These are phyloP conservation scores for Talaromyces piceae DNA, from an alignment of 2,329 filamentous ascomycete species.

Conservation along the genomic window DNA sequence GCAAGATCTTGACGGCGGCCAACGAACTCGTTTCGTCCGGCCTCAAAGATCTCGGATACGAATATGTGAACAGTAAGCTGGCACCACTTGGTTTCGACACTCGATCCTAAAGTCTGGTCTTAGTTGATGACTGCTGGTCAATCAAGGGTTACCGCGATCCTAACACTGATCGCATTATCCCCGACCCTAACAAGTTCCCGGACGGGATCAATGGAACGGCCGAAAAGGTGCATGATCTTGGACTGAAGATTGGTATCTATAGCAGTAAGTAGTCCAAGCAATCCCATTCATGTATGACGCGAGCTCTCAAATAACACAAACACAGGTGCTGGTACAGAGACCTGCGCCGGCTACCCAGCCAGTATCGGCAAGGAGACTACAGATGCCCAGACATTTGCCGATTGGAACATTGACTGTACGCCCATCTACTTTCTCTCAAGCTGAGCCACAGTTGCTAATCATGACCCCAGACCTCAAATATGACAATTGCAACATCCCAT, in stretches of 20 bases:
- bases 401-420: constrained; percentile 51
- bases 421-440: neutral
- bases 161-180: constrained; percentile 39
- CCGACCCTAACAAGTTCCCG: constrained; percentile 49
- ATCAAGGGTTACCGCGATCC: constrained; percentile 37
- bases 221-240: constrained; percentile 47
- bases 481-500: constrained; percentile 47
- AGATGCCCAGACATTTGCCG: constrained; percentile 52
- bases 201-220: constrained; percentile 50
- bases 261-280: constrained; percentile 15
- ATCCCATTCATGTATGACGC: neutral
- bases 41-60: constrained; percentile 43
- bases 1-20: constrained; percentile 41
- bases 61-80: constrained; percentile 37
- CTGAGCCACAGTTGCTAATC: neutral
- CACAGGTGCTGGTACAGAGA: constrained; percentile 30
- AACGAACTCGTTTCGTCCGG: constrained; percentile 39
- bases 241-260: constrained; percentile 59
- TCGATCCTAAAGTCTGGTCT: neutral
- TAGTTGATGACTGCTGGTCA: constrained; percentile 56
- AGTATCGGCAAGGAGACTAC: constrained; percentile 50
- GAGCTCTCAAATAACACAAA: neutral
- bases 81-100: neutral
- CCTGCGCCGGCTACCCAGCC: constrained; percentile 52
- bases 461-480: constrained; percentile 44